Conservation (phyloP, 768 basidiomycete genomes). For the Calocybe indica region DNA sequence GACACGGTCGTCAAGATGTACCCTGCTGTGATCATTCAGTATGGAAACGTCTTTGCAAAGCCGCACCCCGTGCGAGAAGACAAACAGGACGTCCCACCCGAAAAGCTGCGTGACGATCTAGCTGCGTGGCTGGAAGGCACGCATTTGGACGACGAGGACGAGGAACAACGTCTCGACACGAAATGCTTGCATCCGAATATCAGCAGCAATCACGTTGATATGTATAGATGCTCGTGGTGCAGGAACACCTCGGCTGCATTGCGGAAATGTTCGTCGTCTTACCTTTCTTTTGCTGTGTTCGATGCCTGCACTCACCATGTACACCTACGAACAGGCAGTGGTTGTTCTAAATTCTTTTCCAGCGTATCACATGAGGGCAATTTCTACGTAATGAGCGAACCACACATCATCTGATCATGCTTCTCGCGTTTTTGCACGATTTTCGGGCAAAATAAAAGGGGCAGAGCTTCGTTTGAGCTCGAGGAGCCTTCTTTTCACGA, state of each 20-base stretch:
- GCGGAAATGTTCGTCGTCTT: constrained; percentile 35
- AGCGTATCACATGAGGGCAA: background rate
- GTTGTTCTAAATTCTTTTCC: constrained; percentile 19
- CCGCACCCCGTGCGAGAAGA: constrained; percentile 19
- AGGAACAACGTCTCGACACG: constrained; percentile 14
- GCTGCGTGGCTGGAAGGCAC: constrained; percentile 12
- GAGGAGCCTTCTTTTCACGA: too few relatives aligned
- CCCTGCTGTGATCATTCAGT: constrained; percentile 38
- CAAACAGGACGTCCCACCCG: constrained; percentile 20
- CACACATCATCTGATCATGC: too few relatives aligned
- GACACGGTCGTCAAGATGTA: constrained; percentile 45
- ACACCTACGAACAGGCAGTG: constrained; percentile 9
- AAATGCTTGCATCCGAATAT: constrained; percentile 36
- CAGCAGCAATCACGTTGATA: constrained; percentile 40
- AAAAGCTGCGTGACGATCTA: constrained; percentile 50
- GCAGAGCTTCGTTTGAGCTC: too few relatives aligned
- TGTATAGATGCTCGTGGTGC: constrained; percentile 63
- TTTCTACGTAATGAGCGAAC: too few relatives aligned
- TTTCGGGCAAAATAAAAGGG: too few relatives aligned
- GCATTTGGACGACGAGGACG: constrained; percentile 22
- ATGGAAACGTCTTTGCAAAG: constrained; percentile 35
- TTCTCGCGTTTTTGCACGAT: too few relatives aligned
- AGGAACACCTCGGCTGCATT: constrained; percentile 55
- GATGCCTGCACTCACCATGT: background rate
- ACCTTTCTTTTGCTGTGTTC: background rate